Evolutionary conservation across 2,329 filamentous ascomycete species (phyloP).

Genomic region (Pyricularia grisea): DNA sequence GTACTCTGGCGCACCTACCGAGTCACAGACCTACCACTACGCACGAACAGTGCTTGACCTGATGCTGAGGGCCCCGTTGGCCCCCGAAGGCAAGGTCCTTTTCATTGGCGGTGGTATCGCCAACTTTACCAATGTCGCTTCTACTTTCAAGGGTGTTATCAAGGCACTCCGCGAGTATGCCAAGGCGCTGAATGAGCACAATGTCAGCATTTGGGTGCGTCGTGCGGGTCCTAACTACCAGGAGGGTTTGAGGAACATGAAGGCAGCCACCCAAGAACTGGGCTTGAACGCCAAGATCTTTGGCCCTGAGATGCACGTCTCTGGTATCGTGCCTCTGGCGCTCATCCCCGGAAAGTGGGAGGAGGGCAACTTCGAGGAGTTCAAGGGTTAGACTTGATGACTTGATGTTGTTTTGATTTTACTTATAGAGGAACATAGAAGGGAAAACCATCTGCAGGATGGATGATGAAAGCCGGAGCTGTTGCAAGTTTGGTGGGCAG

Average conservation of each 20-base stretch:
- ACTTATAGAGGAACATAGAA: neutral
- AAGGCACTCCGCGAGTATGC: slow-evolving; percentile 87
- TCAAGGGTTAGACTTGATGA: slow-evolving; percentile 36
- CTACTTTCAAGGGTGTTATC: slow-evolving; percentile 99
- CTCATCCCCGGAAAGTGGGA: slow-evolving; percentile 59
- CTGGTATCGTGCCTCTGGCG: slow-evolving; percentile 89
- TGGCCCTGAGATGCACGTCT: slow-evolving; percentile 85
- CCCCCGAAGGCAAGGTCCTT: slow-evolving; percentile 90
- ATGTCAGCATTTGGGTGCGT: slow-evolving; percentile 93
- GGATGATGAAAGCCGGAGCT: neutral
- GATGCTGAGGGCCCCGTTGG: slow-evolving; percentile 83
- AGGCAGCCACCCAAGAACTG: slow-evolving; percentile 87
- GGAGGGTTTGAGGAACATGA: slow-evolving; percentile 99
- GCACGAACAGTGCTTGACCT: slow-evolving; percentile 93
- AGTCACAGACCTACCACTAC: slow-evolving; percentile 99
- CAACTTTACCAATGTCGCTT: slow-evolving; percentile 99
- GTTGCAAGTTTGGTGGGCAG: neutral
- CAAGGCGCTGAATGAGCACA: slow-evolving; percentile 83
- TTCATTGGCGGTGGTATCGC: slow-evolving; percentile 99
- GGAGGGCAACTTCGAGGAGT: slow-evolving; percentile 51
- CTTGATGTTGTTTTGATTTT: neutral
- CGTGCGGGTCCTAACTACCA: slow-evolving; percentile 96
- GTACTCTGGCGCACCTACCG: slow-evolving; percentile 97
- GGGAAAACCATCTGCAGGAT: neutral
- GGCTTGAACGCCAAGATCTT: slow-evolving; percentile 62